phyloP scores from a whole-genome alignment of 2,329 filamentous ascomycete genomes.

The Rhynchosporium agropyri region DNA sequence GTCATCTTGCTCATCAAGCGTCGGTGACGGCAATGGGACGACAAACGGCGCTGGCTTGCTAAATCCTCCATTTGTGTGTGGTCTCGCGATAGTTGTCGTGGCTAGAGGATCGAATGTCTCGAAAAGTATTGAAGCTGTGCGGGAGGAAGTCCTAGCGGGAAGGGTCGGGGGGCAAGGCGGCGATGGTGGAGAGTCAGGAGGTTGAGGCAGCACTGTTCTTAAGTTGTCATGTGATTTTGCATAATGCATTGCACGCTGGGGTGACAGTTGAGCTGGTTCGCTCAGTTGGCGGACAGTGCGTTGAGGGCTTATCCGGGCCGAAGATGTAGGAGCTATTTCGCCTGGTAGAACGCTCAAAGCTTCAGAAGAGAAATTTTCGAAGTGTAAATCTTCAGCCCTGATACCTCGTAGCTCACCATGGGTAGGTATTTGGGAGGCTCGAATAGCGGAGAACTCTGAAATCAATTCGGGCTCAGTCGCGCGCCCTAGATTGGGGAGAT shows the following conservation, averaged over 20 bases:
- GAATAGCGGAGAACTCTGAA: slow-evolving; percentile 49
- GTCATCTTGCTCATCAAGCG: slow-evolving; percentile 38
- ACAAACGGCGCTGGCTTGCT: slow-evolving; percentile 50
- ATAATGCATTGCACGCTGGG: slow-evolving; percentile 26
- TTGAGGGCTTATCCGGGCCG: slow-evolving; percentile 24
- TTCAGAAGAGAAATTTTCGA: slow-evolving; percentile 54
- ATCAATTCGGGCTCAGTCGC: slow-evolving; percentile 48
- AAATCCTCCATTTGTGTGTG: slow-evolving; percentile 51
- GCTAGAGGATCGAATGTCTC: slow-evolving; percentile 48
- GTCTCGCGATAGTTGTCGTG: slow-evolving; percentile 46
- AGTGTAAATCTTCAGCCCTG: slow-evolving; percentile 48
- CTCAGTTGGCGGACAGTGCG: slow-evolving; percentile 30
- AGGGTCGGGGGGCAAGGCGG: slow-evolving; percentile 48
- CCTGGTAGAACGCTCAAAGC: slow-evolving; percentile 39
- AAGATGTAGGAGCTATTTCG: slow-evolving; percentile 22
- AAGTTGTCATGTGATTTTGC: slow-evolving; percentile 50
- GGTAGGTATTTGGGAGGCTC: slow-evolving; percentile 44
- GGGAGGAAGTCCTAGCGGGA: slow-evolving; percentile 59
- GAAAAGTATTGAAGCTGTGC: slow-evolving; percentile 49
- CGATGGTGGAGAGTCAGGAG: slow-evolving; percentile 51
- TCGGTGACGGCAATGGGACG: slow-evolving; percentile 29
- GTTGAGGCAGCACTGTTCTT: slow-evolving; percentile 49
- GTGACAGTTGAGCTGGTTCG: slow-evolving; percentile 27
- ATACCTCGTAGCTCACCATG: slow-evolving; percentile 45
- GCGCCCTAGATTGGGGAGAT: slow-evolving; percentile 47